phyloP scores from a whole-genome alignment of 1,284 basidiomycete genomes.

The Leccinum discolor region DNA sequence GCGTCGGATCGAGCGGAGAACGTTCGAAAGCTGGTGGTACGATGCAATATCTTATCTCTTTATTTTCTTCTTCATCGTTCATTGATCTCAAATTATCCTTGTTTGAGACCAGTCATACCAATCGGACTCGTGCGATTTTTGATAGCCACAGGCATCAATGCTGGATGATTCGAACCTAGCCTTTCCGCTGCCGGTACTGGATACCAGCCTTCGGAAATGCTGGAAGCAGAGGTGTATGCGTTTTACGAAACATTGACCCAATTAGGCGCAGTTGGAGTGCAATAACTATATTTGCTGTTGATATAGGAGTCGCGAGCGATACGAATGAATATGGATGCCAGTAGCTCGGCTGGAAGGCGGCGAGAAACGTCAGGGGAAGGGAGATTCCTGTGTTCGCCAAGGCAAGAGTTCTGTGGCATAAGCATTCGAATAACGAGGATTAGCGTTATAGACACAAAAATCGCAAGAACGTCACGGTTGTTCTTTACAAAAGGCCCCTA shows the following conservation, averaged over 20 bases:
- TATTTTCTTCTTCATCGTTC: neutral
- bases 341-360: neutral
- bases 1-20: neutral
- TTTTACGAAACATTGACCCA: neutral
- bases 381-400: neutral
- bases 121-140: neutral
- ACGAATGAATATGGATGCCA: neutral
- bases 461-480: too few species aligned
- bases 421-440: too few species aligned
- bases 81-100: neutral
- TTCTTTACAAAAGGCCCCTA: too few species aligned
- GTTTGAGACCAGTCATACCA: neutral
- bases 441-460: too few species aligned
- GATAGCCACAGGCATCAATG: neutral
- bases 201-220: neutral
- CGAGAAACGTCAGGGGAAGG: neutral
- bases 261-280: neutral
- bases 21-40: neutral
- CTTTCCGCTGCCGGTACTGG: too few species aligned
- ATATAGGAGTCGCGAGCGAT: neutral
- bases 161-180: neutral
- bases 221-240: neutral
- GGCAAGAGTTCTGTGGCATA: neutral
- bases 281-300: neutral
- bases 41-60: neutral